Percentiles rank a stretch among this genome's conserved stretches.
phyloP scores from a whole-genome alignment of 306 rosid species.

The Acmispon strigosus region DNA sequence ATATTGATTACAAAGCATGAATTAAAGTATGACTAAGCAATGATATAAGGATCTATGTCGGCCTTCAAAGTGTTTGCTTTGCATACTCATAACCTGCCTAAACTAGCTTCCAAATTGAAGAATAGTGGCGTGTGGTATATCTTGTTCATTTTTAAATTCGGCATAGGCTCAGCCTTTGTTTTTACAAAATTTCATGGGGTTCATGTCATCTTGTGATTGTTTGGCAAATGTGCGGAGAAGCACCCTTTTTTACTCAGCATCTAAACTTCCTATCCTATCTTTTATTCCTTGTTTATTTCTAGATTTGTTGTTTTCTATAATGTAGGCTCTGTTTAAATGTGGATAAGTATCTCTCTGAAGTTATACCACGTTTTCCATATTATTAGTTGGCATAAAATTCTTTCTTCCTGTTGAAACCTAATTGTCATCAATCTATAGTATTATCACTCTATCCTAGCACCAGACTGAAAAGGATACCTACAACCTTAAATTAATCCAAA shows the following conservation, averaged over 20 bases:
- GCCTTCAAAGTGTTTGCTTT: not conserved
- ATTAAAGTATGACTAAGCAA: not conserved
- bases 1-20: not conserved
- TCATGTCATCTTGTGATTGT: not conserved
- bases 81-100: not conserved
- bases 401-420: not conserved
- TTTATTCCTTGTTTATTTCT: not conserved
- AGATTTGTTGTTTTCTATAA: not conserved
- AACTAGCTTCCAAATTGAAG: not conserved
- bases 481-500: constrained; percentile 1
- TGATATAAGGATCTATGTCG: not conserved
- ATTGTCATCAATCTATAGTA: not conserved
- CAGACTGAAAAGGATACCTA: not conserved
- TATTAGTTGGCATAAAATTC: not conserved
- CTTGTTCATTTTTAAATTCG: not conserved
- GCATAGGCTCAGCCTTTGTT: not conserved
- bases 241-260: not conserved
- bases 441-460: not conserved
- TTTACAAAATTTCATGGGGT: not conserved
- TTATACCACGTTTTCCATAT: not conserved
- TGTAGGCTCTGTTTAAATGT: not conserved
- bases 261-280: not conserved
- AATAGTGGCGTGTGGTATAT: not conserved
- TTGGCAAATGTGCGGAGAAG: not conserved
- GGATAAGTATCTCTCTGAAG: not conserved